A percentile compares a stretch with the other conserved stretches of the same genome.
Evolutionary conservation across 345 rosid species (phyloP).

Genomic region (Salix arbutifolia): DNA sequence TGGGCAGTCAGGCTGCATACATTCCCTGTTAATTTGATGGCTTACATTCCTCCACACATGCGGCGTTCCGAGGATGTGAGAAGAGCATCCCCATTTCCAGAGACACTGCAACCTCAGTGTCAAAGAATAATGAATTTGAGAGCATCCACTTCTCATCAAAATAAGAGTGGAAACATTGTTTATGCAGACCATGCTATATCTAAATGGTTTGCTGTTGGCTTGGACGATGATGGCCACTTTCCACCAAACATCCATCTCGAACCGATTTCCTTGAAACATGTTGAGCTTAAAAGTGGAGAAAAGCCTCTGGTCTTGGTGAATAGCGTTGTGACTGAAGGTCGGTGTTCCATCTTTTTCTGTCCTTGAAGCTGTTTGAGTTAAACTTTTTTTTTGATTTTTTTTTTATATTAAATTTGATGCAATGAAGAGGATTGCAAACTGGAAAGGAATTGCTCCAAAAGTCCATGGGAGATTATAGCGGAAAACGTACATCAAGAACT

Average conservation of each 20-base stretch:
- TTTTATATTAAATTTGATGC: neutral
- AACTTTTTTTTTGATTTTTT: too few relatives aligned
- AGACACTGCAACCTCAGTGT: neutral
- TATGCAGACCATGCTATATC: too few relatives aligned
- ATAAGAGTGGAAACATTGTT: too few relatives aligned
- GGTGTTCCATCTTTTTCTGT: neutral
- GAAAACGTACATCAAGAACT: slow-evolving; percentile 48
- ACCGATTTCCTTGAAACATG: too few relatives aligned
- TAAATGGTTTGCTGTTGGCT: too few relatives aligned
- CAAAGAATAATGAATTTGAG: too few relatives aligned
- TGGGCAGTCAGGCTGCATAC: neutral
- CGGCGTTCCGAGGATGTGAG: slow-evolving; percentile 33
- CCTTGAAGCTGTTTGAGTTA: neutral
- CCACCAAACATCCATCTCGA: too few relatives aligned
- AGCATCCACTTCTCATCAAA: too few relatives aligned
- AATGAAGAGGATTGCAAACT: slow-evolving; percentile 18
- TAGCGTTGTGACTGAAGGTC: slow-evolving; percentile 24
- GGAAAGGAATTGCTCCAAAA: slow-evolving; percentile 10
- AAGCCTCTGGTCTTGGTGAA: slow-evolving; percentile 38
- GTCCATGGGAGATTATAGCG: slow-evolving; percentile 41
- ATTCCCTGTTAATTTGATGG: too few relatives aligned
- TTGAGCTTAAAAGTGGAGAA: slow-evolving; percentile 28
- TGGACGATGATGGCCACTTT: too few relatives aligned
- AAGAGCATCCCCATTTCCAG: slow-evolving; percentile 34
- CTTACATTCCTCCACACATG: slow-evolving; percentile 29